phyloP scores from a whole-genome alignment of 345 rosid species.

The Erucastrum elatum region DNA sequence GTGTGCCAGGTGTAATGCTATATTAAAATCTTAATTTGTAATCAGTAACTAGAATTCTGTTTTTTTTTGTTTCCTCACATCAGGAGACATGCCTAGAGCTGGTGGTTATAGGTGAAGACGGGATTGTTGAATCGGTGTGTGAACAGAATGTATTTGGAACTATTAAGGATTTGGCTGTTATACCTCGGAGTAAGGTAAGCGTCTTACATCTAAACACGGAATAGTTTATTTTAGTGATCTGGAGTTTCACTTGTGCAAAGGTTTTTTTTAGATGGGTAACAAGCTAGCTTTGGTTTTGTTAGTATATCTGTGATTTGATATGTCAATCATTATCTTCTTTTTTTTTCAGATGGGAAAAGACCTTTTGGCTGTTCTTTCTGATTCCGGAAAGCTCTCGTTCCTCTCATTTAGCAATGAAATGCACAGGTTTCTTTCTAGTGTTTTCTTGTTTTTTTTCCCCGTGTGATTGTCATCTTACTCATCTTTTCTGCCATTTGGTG shows the following conservation, averaged over 20 bases:
- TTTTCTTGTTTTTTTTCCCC: slow-evolving; percentile 19
- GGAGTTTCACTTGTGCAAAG: not conserved
- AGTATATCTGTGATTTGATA: slow-evolving; percentile 23
- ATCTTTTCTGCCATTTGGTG: slow-evolving; percentile 35
- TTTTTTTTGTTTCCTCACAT: slow-evolving; percentile 13
- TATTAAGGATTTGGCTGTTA: slow-evolving; percentile 77
- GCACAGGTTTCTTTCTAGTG: slow-evolving; percentile 69
- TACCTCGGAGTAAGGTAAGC: slow-evolving; percentile 74
- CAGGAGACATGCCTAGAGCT: slow-evolving; percentile 95
- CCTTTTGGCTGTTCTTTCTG: slow-evolving; percentile 82
- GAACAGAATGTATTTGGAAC: slow-evolving; percentile 90
- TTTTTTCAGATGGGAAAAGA: slow-evolving; percentile 71
- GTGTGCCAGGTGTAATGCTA: slow-evolving; percentile 3
- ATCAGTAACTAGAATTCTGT: slow-evolving; percentile 1
- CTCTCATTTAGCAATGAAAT: slow-evolving; percentile 90
- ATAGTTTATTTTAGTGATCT: not conserved
- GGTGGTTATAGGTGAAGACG: slow-evolving; percentile 75
- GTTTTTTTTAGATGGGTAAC: not conserved
- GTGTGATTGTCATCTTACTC: slow-evolving; percentile 20
- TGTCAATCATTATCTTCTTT: slow-evolving; percentile 17
- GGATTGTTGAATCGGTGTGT: slow-evolving; percentile 68
- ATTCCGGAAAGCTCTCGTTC: slow-evolving; percentile 97
- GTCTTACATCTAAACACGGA: not conserved
- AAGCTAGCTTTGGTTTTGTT: slow-evolving; percentile 12
- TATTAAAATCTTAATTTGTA: not conserved